Conservation (phyloP, 352 stramenopile species). For the Aphanomyces invadans region DNA sequence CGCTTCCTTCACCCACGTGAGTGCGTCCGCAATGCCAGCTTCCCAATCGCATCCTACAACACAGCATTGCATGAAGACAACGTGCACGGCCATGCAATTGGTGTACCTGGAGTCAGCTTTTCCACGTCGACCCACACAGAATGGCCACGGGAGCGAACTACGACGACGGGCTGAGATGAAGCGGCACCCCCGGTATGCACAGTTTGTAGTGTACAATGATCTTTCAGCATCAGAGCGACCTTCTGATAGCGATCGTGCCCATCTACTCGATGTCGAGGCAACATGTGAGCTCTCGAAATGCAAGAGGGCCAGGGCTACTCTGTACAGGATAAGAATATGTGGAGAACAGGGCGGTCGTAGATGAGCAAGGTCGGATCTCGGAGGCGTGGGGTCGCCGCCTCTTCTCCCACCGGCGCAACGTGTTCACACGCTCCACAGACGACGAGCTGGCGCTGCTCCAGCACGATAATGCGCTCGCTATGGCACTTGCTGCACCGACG, state of each 20-base stretch:
- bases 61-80: not conserved
- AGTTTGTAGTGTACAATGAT: conserved; percentile 31
- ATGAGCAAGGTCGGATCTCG: not conserved
- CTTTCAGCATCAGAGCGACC: conserved; percentile 61
- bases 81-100: too few relatives aligned
- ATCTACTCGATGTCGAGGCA: conserved; percentile 30
- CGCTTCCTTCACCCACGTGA: conserved; percentile 63
- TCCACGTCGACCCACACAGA: conserved; percentile 67
- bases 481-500: not conserved
- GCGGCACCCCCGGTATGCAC: not conserved
- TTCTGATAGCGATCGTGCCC: conserved; percentile 67
- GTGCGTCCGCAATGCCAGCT: conserved; percentile 50
- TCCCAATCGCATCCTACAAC: conserved; percentile 48
- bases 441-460: conserved; percentile 1
- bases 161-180: not conserved
- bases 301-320: not conserved
- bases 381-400: not conserved
- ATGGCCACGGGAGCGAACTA: conserved; percentile 58
- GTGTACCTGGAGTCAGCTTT: conserved; percentile 48
- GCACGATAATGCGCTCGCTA: not conserved
- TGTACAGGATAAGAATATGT: conserved; percentile 71
- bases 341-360: conserved; percentile 31
- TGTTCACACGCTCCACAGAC: conserved; percentile 20
- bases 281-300: not conserved
- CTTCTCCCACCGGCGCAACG: not conserved